Percentiles rank a stretch among this genome's conserved stretches.
Evolutionary conservation across 306 rosid species (phyloP).

Genomic region (Glycyrrhiza uralensis): DNA sequence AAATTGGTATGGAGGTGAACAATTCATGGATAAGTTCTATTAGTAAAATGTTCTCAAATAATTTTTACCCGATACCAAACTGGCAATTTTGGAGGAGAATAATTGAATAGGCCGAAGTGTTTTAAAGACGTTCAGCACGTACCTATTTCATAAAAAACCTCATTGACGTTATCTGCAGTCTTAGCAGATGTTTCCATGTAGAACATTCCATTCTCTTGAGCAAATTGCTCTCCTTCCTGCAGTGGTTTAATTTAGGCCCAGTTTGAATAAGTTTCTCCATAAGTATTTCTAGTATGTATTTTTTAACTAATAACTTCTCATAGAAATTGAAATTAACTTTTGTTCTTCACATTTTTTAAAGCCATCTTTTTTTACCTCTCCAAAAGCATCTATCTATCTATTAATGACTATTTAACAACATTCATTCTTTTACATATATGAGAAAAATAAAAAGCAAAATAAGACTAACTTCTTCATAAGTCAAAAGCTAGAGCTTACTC

Average conservation of each 20-base stretch:
- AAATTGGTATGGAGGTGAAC: neutral
- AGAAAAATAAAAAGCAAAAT: too few species aligned
- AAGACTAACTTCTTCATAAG: too few species aligned
- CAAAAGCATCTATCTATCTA: too few species aligned
- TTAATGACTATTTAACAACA: too few species aligned
- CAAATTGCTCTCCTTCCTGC: slow-evolving; percentile 76
- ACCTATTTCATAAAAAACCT: slow-evolving; percentile 87
- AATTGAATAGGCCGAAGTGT: neutral
- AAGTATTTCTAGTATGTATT: too few species aligned
- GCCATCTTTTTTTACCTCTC: too few species aligned
- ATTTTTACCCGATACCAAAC: neutral
- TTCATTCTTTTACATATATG: too few species aligned
- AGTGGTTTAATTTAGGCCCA: neutral
- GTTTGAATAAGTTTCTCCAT: too few species aligned
- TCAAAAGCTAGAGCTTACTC: too few species aligned
- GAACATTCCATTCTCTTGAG: slow-evolving; percentile 81
- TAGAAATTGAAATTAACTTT: too few species aligned
- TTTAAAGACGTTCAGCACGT: neutral
- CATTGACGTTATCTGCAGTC: slow-evolving; percentile 71
- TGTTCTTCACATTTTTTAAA: too few species aligned
- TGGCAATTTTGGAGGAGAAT: neutral
- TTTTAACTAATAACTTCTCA: too few species aligned
- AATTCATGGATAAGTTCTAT: neutral
- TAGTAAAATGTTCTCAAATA: neutral
- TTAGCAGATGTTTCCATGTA: slow-evolving; percentile 85